Conservation (phyloP, 2,329 filamentous ascomycete species). For the Xylariaceae sp. region DNA sequence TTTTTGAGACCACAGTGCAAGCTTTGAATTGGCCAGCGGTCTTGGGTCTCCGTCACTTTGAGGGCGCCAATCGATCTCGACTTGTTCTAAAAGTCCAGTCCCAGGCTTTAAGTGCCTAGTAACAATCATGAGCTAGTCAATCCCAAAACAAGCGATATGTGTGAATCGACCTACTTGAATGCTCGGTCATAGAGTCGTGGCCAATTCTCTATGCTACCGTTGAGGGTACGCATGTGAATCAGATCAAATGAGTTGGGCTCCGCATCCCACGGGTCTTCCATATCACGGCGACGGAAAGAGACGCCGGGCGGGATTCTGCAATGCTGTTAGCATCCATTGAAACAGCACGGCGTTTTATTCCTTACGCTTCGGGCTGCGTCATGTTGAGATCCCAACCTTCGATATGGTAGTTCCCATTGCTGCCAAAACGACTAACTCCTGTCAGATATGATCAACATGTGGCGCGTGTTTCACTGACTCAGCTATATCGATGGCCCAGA, state of each 20-base stretch:
- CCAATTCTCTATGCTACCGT: constrained; percentile 75
- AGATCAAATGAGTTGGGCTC: constrained; percentile 64
- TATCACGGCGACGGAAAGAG: constrained; percentile 66
- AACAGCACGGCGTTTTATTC: not conserved
- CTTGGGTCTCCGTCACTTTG: constrained; percentile 58
- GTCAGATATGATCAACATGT: constrained; percentile 8
- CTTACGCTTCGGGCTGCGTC: constrained; percentile 36
- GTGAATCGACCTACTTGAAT: constrained; percentile 48
- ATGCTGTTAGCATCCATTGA: constrained; percentile 14
- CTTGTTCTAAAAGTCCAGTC: constrained; percentile 72
- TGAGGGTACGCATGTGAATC: constrained; percentile 74
- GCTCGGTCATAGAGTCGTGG: constrained; percentile 65
- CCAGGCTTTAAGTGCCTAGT: constrained; percentile 69
- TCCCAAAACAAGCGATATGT: not conserved
- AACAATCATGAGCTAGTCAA: constrained; percentile 7
- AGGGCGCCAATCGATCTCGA: constrained; percentile 81
- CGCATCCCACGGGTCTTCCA: constrained; percentile 66
- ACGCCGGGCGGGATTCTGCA: constrained; percentile 65
- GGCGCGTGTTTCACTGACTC: constrained; percentile 48
- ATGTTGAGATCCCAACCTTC: constrained; percentile 37
- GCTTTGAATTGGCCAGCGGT: constrained; percentile 41
- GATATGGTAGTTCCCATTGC: constrained; percentile 24
- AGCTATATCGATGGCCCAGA: constrained; percentile 85
- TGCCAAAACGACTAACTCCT: constrained; percentile 21
- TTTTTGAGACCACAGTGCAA: constrained; percentile 64